Percentiles rank a stretch among this genome's conserved stretches.
Evolutionary conservation across 148 eudicot genomes (phyloP).

Genomic region (Gaultheria prostrata): DNA sequence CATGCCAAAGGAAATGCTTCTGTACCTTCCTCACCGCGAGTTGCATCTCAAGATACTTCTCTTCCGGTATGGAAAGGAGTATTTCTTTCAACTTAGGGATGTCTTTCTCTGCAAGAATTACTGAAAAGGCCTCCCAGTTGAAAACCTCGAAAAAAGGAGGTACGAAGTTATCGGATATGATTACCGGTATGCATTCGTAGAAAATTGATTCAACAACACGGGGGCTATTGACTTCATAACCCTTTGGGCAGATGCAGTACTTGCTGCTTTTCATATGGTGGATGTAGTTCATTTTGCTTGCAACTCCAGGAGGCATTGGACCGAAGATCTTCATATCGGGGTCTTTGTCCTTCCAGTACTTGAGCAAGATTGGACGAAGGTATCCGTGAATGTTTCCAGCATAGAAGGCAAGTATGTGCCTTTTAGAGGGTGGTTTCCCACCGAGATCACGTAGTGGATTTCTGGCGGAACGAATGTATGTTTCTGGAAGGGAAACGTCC

Average conservation of each 20-base stretch:
- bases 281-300: constrained; percentile 59
- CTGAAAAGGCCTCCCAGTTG: constrained; percentile 65
- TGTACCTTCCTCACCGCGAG: constrained; percentile 63
- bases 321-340: constrained; percentile 69
- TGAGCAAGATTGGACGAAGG: constrained; percentile 60
- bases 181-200: constrained; percentile 75
- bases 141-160: constrained; percentile 78
- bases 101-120: constrained; percentile 74
- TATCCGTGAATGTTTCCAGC: constrained; percentile 76
- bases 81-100: constrained; percentile 64
- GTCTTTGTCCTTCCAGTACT: constrained; percentile 60
- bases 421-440: constrained; percentile 58
- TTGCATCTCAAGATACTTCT: constrained; percentile 71
- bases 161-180: constrained; percentile 75
- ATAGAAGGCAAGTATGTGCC: constrained; percentile 63
- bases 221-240: constrained; percentile 73
- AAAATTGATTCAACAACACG: constrained; percentile 70
- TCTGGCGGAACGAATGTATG: constrained; percentile 50
- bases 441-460: constrained; percentile 61
- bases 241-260: constrained; percentile 77
- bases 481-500: constrained; percentile 68
- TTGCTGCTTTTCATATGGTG: constrained; percentile 76
- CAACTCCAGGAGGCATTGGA: constrained; percentile 55
- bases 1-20: constrained; percentile 77
- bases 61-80: constrained; percentile 47